A percentile compares a stretch with the other conserved stretches of the same genome.
phyloP scores from a whole-genome alignment of 73 alveolate genomes.

The Stentor roeselii region DNA sequence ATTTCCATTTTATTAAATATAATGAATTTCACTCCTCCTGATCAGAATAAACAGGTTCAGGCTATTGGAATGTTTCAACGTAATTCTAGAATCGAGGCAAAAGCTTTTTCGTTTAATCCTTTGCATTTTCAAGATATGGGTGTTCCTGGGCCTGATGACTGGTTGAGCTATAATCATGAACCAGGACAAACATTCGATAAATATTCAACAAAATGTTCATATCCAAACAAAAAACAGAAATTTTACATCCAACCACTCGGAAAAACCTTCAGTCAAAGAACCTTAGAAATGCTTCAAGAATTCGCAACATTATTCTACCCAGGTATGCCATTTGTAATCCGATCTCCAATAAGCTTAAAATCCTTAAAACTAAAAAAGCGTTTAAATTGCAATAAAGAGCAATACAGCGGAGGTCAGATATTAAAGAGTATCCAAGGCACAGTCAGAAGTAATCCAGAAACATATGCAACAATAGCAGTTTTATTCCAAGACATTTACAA shows the following conservation, averaged over 20 bases:
- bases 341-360: constrained; percentile 24
- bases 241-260: constrained; percentile 47
- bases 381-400: constrained; percentile 29
- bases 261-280: constrained; percentile 27
- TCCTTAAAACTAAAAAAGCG: constrained; percentile 30
- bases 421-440: constrained; percentile 53
- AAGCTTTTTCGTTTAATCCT: background rate
- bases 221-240: background rate
- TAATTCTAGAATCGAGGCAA: background rate
- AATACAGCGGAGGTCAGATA: constrained; percentile 62
- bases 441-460: constrained; percentile 81
- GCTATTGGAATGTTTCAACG: constrained; percentile 25
- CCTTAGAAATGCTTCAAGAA: constrained; percentile 16
- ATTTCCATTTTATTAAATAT: background rate
- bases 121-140: background rate
- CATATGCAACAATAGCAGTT: constrained; percentile 73
- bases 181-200: constrained; percentile 59
- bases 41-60: background rate
- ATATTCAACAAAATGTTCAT: background rate
- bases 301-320: constrained; percentile 40
- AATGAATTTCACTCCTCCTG: constrained; percentile 5
- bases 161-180: constrained; percentile 54
- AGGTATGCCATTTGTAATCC: constrained; percentile 37
- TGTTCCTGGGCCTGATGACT: constrained; percentile 39
- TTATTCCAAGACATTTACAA: constrained; percentile 82